phyloP scores from a whole-genome alignment of 2,329 filamentous ascomycete genomes.

The Talaromyces sp. region DNA sequence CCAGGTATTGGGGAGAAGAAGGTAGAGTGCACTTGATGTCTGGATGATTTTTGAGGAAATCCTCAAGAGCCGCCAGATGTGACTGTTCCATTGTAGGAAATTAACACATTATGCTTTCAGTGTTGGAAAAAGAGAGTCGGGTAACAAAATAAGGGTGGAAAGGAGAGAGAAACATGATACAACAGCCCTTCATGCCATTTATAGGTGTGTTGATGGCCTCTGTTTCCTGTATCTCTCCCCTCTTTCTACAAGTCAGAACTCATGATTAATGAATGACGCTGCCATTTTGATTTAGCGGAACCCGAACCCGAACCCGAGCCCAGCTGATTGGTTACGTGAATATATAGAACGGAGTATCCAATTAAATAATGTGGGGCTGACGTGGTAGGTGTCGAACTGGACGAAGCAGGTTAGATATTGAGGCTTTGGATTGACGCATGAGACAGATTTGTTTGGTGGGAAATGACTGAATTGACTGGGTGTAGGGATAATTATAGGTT shows the following conservation, averaged over 20 bases:
- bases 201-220: not conserved
- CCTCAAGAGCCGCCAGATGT: not conserved
- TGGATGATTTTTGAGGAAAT: constrained; percentile 2
- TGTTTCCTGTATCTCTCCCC: not conserved
- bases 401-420: too few relatives aligned
- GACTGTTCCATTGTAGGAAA: constrained; percentile 2
- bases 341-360: not conserved
- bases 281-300: not conserved
- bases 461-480: too few relatives aligned
- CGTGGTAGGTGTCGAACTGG: too few relatives aligned
- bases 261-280: not conserved
- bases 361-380: too few relatives aligned
- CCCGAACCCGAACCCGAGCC: constrained; percentile 1
- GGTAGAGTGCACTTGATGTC: constrained; percentile 7
- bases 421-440: too few relatives aligned
- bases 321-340: constrained; percentile 1
- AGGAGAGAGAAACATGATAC: not conserved
- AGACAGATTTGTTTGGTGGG: too few relatives aligned
- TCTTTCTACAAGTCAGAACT: not conserved
- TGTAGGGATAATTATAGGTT: too few relatives aligned
- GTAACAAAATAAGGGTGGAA: too few relatives aligned
- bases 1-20: constrained; percentile 4
- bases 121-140: not conserved
- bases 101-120: not conserved
- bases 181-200: too few relatives aligned